Conservation (phyloP, 371 early-diverging fungal species). For the Mortierella sp. region DNA sequence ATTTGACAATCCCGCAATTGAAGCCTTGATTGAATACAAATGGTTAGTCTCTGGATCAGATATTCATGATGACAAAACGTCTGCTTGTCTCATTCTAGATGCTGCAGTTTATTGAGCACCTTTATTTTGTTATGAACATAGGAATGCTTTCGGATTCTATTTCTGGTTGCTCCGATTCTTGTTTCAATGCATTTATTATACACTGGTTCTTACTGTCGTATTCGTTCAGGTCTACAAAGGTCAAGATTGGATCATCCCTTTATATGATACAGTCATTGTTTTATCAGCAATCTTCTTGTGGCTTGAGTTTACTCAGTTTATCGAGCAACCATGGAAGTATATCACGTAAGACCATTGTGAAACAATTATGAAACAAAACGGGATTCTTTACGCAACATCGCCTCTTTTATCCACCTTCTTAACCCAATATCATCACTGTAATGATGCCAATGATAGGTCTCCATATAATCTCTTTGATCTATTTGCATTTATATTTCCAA, state of each 20-base stretch:
- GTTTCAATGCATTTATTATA: constrained; percentile 1
- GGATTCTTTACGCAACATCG: not conserved
- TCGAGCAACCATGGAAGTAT: not conserved
- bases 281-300: not conserved
- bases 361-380: not conserved
- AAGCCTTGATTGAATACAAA: constrained; percentile 21
- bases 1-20: constrained; percentile 34
- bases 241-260: not conserved
- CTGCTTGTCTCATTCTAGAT: too few species aligned
- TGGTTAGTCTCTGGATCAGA: constrained; percentile 4
- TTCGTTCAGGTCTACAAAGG: not conserved
- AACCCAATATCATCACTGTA: not conserved
- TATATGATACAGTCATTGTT: not conserved
- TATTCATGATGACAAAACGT: too few species aligned
- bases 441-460: not conserved
- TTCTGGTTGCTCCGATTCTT: not conserved
- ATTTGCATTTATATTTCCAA: not conserved
- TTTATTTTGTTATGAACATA: not conserved
- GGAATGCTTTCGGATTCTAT: not conserved
- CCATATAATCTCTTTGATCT: not conserved
- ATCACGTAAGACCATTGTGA: not conserved
- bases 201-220: not conserved
- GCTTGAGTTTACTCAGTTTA: not conserved
- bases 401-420: too few species aligned
- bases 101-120: too few species aligned